A percentile compares a stretch with the other conserved stretches of the same genome.
phyloP scores from a whole-genome alignment of 1,139 yeast genomes.

The Yamadazyma blattariae region DNA sequence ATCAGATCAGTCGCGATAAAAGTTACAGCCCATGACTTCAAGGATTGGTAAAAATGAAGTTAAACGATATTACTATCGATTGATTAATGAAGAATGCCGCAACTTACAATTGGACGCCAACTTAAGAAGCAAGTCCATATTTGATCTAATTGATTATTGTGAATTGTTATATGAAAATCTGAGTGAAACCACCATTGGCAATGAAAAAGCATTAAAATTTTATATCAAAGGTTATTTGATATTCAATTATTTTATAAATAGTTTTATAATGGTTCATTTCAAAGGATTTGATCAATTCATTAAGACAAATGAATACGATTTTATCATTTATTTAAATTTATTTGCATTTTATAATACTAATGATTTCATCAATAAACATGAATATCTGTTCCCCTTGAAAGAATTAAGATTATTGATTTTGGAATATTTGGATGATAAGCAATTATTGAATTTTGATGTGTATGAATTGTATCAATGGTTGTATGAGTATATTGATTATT shows the following conservation, averaged over 20 bases:
- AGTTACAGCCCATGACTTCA: too few relatives aligned
- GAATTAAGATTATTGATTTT: conserved; percentile 27
- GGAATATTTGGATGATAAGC: conserved; percentile 28
- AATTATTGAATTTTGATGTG: conserved; percentile 36
- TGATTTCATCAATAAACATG: conserved; percentile 21
- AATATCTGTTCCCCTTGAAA: conserved; percentile 22
- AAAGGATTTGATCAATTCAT: conserved; percentile 45
- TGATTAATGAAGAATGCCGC: conserved; percentile 38
- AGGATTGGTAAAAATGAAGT: conserved; percentile 10
- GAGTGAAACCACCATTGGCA: conserved; percentile 15
- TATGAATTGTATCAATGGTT: conserved; percentile 40
- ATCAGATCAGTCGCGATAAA: too few relatives aligned
- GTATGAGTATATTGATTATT: conserved; percentile 38
- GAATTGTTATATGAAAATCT: conserved; percentile 36
- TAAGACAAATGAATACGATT: conserved; percentile 36
- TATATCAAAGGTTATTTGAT: conserved; percentile 42
- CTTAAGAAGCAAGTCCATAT: conserved; percentile 32
- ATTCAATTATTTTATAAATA: conserved; percentile 43
- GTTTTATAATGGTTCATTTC: conserved; percentile 43
- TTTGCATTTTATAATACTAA: conserved; percentile 41
- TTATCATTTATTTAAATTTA: conserved; percentile 42
- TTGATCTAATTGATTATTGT: conserved; percentile 44
- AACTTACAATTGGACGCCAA: conserved; percentile 32
- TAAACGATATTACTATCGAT: conserved; percentile 21
- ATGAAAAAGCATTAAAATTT: conserved; percentile 20